Conservation (phyloP, 768 basidiomycete genomes). For the Cystofilobasidium ferigula region DNA sequence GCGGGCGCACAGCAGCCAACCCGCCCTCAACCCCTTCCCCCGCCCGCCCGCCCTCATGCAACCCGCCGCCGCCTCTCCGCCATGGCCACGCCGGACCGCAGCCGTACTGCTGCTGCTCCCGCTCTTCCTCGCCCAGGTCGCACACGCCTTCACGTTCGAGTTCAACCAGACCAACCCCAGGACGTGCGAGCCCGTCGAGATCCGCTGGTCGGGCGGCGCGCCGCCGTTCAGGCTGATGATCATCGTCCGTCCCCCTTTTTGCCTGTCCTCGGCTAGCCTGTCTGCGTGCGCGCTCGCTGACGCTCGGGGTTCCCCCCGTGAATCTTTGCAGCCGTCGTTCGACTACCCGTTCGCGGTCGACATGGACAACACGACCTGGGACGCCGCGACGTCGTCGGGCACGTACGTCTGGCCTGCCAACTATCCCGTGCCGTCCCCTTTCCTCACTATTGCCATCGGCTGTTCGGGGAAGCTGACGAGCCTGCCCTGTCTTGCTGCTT, state of each 20-base stretch:
- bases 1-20: no score
- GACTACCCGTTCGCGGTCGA: constrained; percentile 19
- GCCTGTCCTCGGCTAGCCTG: neutral
- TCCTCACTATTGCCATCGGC: neutral
- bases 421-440: constrained; percentile 15
- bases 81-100: neutral
- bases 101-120: neutral
- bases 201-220: constrained; percentile 14
- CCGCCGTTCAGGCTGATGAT: constrained; percentile 22
- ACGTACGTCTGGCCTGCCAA: constrained; percentile 10
- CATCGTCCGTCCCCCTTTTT: constrained; percentile 13
- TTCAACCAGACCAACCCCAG: constrained; percentile 19
- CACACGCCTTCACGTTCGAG: constrained; percentile 18
- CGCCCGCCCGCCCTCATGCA: no score
- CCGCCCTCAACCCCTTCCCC: no score
- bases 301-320: neutral
- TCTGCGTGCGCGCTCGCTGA: no score
- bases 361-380: constrained; percentile 8
- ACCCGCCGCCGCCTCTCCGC: no score
- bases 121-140: neutral
- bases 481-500: no score
- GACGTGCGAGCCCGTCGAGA: constrained; percentile 11
- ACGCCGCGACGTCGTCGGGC: neutral
- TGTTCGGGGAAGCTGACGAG: neutral
- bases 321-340: constrained; percentile 7